These are phyloP conservation scores for Schizopora paradoxa DNA, from an alignment of 1,284 basidiomycete genomes.

Conservation along the genomic window DNA sequence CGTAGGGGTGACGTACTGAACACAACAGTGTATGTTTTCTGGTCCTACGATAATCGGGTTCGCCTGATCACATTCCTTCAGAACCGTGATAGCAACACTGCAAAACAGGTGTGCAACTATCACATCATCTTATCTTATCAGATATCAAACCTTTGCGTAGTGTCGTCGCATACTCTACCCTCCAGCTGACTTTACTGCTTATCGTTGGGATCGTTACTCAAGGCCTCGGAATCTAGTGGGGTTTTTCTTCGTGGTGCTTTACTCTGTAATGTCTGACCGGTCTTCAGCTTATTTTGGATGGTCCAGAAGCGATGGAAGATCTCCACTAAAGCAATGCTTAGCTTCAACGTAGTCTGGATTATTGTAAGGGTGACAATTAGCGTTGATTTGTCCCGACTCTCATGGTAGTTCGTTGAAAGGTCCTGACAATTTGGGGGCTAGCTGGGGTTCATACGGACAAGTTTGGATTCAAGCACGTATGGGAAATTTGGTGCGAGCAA, in stretches of 20 bases:
- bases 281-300: conserved; percentile 66
- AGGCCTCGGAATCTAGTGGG: conserved; percentile 70
- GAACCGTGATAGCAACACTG: conserved; percentile 73
- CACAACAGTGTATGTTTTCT: conserved; percentile 56
- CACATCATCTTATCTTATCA: conserved; percentile 17
- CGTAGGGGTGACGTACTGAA: conserved; percentile 67
- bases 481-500: conserved; percentile 69
- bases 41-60: neutral
- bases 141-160: conserved; percentile 25
- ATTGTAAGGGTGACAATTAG: conserved; percentile 38
- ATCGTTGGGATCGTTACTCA: conserved; percentile 76
- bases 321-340: conserved; percentile 68
- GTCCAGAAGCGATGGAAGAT: conserved; percentile 70
- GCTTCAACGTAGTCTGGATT: conserved; percentile 72
- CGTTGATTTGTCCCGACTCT: neutral
- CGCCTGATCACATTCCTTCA: conserved; percentile 23
- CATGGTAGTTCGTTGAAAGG: conserved; percentile 29
- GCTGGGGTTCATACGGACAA: conserved; percentile 69
- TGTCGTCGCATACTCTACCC: conserved; percentile 60
- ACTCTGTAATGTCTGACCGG: conserved; percentile 5
- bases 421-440: conserved; percentile 72
- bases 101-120: conserved; percentile 60
- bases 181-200: conserved; percentile 62
- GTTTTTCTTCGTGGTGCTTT: conserved; percentile 7
- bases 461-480: conserved; percentile 78